A percentile compares a stretch with the other conserved stretches of the same genome.
phyloP scores from a whole-genome alignment of 2,329 filamentous ascomycete species.

The Pseudocercospora macadamiae region DNA sequence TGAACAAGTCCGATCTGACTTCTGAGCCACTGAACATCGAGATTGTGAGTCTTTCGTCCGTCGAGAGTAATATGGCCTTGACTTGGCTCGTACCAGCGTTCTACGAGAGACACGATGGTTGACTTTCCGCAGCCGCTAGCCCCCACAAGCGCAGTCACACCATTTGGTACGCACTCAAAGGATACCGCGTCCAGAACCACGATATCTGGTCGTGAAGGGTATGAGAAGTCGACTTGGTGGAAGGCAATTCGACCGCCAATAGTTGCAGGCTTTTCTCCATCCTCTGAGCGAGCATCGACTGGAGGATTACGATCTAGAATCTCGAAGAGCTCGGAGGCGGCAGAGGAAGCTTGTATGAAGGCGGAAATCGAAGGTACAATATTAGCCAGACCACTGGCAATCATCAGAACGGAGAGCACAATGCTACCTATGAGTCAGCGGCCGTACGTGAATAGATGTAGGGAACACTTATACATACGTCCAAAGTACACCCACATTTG shows the following conservation, averaged over 20 bases:
- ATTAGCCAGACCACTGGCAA: neutral
- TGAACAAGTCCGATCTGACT: neutral
- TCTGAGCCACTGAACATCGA: neutral
- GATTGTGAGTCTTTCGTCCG: neutral
- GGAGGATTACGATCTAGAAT: neutral
- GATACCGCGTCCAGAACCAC: neutral
- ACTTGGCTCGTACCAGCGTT: neutral
- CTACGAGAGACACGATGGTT: neutral
- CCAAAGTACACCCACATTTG: neutral
- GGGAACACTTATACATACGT: neutral
- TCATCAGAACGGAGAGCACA: neutral
- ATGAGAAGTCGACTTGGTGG: neutral
- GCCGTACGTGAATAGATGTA: neutral
- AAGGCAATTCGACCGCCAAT: neutral
- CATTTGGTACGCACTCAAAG: neutral
- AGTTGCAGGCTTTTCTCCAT: neutral
- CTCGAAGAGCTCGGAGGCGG: conserved; percentile 4
- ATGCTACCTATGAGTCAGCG: neutral
- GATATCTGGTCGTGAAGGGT: neutral
- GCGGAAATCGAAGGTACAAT: neutral
- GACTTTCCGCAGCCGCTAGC: neutral
- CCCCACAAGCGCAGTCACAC: neutral
- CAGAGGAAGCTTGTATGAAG: conserved; percentile 6
- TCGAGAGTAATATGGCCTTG: neutral
- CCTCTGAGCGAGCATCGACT: neutral